A percentile compares a stretch with the other conserved stretches of the same genome.
Evolutionary conservation across 305 asterid species (phyloP).

Genomic region (Coffea humblotiana): DNA sequence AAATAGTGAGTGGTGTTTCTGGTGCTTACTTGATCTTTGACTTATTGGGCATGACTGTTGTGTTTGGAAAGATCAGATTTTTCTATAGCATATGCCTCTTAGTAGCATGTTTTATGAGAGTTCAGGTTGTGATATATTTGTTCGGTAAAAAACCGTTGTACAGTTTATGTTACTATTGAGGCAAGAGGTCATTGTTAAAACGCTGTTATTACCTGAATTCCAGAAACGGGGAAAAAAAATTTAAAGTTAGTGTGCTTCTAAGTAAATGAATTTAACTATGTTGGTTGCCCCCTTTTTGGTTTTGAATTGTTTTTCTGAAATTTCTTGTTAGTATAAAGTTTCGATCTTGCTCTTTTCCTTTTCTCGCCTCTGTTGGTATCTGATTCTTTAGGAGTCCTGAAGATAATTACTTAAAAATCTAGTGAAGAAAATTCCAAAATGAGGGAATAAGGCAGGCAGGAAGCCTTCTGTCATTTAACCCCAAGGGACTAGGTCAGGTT

Average conservation of each 20-base stretch:
- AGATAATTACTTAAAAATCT: background rate
- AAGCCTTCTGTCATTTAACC: background rate
- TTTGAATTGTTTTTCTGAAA: background rate
- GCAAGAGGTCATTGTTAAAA: background rate
- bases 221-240: background rate
- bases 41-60: background rate
- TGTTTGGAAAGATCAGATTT: background rate
- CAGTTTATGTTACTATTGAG: background rate
- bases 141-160: background rate
- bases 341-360: background rate
- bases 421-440: background rate
- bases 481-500: background rate
- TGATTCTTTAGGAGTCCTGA: background rate
- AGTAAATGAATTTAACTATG: background rate
- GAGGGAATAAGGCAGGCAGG: background rate
- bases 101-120: background rate
- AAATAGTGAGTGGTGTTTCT: background rate
- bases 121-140: background rate
- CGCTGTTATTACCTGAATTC: background rate
- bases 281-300: background rate
- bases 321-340: background rate
- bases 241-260: background rate
- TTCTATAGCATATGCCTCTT: background rate
- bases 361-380: background rate
- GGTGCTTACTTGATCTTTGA: background rate